A percentile compares a stretch with the other conserved stretches of the same genome.
These are phyloP conservation scores for Kodamaea ohmeri DNA, from an alignment of 1,139 yeast genomes.

Conservation along the genomic window DNA sequence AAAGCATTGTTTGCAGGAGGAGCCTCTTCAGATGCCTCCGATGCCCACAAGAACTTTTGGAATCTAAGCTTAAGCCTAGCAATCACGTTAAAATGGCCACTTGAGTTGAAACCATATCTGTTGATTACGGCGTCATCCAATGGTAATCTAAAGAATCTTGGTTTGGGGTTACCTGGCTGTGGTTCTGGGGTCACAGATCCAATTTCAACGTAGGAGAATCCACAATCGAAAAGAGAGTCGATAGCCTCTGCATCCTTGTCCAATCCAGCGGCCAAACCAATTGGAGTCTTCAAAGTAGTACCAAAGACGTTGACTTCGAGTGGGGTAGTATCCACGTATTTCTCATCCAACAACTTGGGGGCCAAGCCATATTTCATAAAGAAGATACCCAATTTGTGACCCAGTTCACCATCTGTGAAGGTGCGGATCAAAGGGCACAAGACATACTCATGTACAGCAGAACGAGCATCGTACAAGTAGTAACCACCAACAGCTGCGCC, in stretches of 20 bases:
- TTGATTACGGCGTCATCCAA: constrained; percentile 88
- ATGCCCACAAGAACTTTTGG: constrained; percentile 32
- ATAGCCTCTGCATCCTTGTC: constrained; percentile 96
- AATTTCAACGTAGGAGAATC: constrained; percentile 87
- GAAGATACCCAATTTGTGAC: constrained; percentile 75
- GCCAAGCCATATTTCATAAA: constrained; percentile 66
- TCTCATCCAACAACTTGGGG: constrained; percentile 58
- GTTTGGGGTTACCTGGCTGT: constrained; percentile 91
- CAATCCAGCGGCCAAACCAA: constrained; percentile 94
- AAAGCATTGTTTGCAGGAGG: constrained; percentile 56
- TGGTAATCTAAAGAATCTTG: constrained; percentile 83
- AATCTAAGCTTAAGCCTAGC: constrained; percentile 64
- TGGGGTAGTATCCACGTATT: constrained; percentile 44
- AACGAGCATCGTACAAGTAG: constrained; percentile 70
- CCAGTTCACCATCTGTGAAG: constrained; percentile 77
- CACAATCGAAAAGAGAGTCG: constrained; percentile 71
- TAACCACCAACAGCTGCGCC: constrained; percentile 28
- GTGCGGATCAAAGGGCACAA: constrained; percentile 72
- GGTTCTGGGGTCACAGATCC: constrained; percentile 93
- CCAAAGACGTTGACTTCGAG: constrained; percentile 67
- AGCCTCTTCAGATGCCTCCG: constrained; percentile 19
- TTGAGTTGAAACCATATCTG: constrained; percentile 91
- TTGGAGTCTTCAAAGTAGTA: constrained; percentile 61
- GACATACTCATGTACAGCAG: constrained; percentile 78
- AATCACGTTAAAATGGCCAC: constrained; percentile 77